Base-by-base conservation (phyloP, 805 yeast species). In the Candida khao-thaluensis region DNA sequence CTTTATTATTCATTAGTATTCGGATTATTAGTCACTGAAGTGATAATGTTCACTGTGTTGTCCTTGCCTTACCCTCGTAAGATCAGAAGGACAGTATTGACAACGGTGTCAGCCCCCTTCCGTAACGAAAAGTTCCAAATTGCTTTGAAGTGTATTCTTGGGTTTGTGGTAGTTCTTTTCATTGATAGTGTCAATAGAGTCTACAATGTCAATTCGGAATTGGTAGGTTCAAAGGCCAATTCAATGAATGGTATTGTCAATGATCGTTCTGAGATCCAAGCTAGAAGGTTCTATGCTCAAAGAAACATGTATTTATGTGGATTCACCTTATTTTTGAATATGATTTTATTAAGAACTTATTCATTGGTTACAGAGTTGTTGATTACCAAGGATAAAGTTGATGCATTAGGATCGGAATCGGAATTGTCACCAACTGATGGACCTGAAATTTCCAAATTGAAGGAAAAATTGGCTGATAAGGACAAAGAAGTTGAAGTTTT, bases 301-400 rank as follows among this genome's bases (percentile, higher is more conserved):
- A 81, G 99, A 69, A 93, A 93, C 71, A 79, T 89, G 82, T 93
- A 93, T 54, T 73, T 93, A 36, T 88, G 96, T 51, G 99, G 99
- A 1, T 88, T 90, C 65, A 89, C 98, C 2, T 75, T 93, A 60
- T 93, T 93, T 60, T 71, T 93, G 54, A 85, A 96, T 2, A 72
- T 90, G 56, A 83, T 88, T 37, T 79, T 90, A 50, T 81, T 83
- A 55, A 77, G 97, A 66, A 88, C 96, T 2, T 88, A 85, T 60
- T 71, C 79, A 3, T 71, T 89, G 49, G 95, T 87, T 21, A 81
- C 81, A 35, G 93, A 85, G 54, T 70, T 88, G 60, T 62, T 84
- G 36, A 66, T 66, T 42, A 74, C 80, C 53, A 84, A 80, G 72
- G 88, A 77, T 54, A 72, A 70, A 54, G 76, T 71, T 49, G 74